Conservation (phyloP, 2,329 filamentous ascomycete genomes). For the Xylaria sp. region DNA sequence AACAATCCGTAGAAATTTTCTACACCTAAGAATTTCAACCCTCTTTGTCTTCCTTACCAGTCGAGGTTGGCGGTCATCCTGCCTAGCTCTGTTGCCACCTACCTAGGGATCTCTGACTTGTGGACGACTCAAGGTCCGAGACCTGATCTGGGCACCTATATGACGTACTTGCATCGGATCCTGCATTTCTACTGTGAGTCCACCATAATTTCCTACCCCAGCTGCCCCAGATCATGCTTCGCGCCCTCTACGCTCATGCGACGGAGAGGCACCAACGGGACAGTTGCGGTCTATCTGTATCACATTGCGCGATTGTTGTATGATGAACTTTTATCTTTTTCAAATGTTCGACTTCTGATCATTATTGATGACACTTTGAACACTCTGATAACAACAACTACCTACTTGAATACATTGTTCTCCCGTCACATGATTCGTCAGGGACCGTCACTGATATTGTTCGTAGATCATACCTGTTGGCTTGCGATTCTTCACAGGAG, state of each 20-base stretch:
- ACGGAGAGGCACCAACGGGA: background rate
- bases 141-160: background rate
- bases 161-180: background rate
- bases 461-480: background rate
- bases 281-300: background rate
- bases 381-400: slow-evolving; percentile 36
- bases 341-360: slow-evolving; percentile 44
- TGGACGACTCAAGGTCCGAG: background rate
- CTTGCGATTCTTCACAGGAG: background rate
- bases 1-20: slow-evolving; percentile 5
- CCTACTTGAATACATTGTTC: background rate
- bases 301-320: slow-evolving; percentile 1
- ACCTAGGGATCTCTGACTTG: background rate
- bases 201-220: background rate
- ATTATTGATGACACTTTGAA: slow-evolving; percentile 39
- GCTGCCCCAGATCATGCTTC: background rate
- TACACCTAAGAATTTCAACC: background rate
- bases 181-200: slow-evolving; percentile 2
- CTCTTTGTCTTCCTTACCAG: background rate
- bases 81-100: background rate
- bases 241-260: background rate
- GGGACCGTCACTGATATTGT: slow-evolving; percentile 1
- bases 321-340: slow-evolving; percentile 40
- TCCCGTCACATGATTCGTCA: background rate
- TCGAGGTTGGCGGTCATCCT: background rate